Base-by-base conservation (phyloP, 139 green algal genomes). In the Pseudopediastrum boryanum region DNA sequence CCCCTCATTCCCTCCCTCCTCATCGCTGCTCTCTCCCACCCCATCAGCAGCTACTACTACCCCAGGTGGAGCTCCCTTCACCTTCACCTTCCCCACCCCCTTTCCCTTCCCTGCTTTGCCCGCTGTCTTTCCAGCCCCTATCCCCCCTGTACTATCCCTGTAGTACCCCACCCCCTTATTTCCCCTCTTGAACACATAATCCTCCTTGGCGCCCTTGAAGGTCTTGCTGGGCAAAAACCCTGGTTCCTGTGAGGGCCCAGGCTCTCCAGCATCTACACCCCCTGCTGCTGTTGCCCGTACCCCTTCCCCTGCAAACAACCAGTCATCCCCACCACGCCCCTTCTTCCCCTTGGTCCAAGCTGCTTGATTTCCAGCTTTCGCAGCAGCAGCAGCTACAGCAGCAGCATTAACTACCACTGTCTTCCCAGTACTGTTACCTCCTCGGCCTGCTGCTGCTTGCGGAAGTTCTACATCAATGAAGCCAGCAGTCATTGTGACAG, bases 151-250 rank as follows among this genome's bases (percentile, higher is more conserved):
- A 23, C 48, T 54, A 29, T 73, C 75, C 23, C 59, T 12, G 73
- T 96, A 95, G 68, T 95, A 96, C 2, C 92, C 92, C 38, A 94
- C 2, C 0, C 92, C 92, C 59, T 89, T 58, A 0, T 71, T 61
- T 4, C 89, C 92, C 42, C 80, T 85, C 25, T 88, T 85, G 75
- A 93, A 96, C 1, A 80, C 83, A n/a, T 88, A 94, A 2, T 90
- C 90, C 0, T 44, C 31, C 48, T 72, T 71, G 1, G 77, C 43
- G 3, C 92, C 92, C 9, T 51, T 43, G 64, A 93, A 95, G 3
- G 31, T 75, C 71, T 85, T 85, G 21, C 71, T 51, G 1, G 70
- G 7, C 25, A 84, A 6, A 63, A 84, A 84, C 0, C 19, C 44
- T 19, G 48, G 19, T 2, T 42, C 31, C 56, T 73, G 74, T 5